Evolutionary conservation across 1,284 basidiomycete species (phyloP).

Genomic region (Rhodotorula sp.): DNA sequence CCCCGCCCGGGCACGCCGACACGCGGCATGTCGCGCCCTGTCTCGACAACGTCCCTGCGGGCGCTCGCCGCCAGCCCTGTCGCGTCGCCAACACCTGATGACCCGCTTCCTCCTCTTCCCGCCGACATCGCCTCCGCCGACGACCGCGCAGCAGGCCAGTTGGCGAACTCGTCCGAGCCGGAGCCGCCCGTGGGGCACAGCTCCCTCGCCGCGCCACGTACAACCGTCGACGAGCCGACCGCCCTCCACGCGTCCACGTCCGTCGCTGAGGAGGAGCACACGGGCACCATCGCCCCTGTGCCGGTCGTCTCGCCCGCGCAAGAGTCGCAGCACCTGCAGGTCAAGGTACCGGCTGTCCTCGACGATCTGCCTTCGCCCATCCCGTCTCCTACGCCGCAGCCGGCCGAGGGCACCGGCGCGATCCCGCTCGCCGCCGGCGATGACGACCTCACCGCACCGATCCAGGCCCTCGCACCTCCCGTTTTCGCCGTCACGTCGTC

Average conservation of each 20-base stretch:
- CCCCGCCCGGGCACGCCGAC: background rate
- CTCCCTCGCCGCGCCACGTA: too few species aligned
- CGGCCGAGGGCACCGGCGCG: background rate
- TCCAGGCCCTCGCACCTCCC: background rate
- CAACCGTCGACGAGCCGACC: background rate
- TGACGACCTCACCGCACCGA: background rate
- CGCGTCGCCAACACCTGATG: background rate
- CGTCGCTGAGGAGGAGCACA: background rate
- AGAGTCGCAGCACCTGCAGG: slow-evolving; percentile 13
- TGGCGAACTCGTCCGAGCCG: background rate
- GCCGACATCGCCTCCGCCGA: background rate
- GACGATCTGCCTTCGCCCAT: slow-evolving; percentile 19
- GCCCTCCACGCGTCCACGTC: background rate
- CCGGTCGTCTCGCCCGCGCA: slow-evolving; percentile 2
- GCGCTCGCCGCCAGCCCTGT: background rate
- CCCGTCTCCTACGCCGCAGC: slow-evolving; percentile 6
- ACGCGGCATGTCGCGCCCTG: background rate
- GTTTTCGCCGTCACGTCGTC: background rate
- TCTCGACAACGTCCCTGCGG: background rate
- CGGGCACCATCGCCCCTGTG: background rate
- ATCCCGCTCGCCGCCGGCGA: background rate
- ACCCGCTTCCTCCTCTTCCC: background rate
- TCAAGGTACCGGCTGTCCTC: slow-evolving; percentile 6
- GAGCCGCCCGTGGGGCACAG: too few species aligned
- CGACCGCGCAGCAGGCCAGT: background rate